A percentile compares a stretch with the other conserved stretches of the same genome.
These are phyloP conservation scores for Hypoxylon perforatum DNA, from an alignment of 495 filamentous ascomycete species.

Conservation along the genomic window DNA sequence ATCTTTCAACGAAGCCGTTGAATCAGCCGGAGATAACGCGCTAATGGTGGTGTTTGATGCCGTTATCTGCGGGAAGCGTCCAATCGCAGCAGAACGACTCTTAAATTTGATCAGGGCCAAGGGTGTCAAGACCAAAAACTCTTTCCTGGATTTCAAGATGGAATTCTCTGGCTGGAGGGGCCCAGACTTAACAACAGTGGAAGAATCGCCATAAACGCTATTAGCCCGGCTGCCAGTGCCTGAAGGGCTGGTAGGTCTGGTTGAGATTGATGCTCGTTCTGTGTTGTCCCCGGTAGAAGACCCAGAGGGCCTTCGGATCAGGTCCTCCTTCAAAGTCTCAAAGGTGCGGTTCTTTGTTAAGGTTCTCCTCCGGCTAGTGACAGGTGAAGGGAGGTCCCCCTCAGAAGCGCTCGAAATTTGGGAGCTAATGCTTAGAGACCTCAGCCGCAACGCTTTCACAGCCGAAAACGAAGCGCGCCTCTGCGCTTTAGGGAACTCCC, in stretches of 20 bases:
- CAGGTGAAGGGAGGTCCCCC: constrained; percentile 22
- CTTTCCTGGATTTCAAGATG: constrained; percentile 85
- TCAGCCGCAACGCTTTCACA: constrained; percentile 42
- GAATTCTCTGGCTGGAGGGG: constrained; percentile 83
- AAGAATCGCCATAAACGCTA: constrained; percentile 35
- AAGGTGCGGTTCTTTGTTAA: constrained; percentile 37
- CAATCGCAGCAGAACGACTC: constrained; percentile 69
- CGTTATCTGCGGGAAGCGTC: constrained; percentile 52
- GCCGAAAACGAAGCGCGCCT: constrained; percentile 42
- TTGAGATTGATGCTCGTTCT: constrained; percentile 40
- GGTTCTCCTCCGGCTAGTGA: constrained; percentile 23
- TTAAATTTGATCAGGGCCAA: constrained; percentile 86
- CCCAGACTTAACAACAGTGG: constrained; percentile 54
- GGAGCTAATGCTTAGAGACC: constrained; percentile 44
- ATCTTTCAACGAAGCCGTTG: constrained; percentile 43
- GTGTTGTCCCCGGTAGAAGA: constrained; percentile 42
- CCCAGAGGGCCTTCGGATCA: constrained; percentile 40
- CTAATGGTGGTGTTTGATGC: constrained; percentile 9
- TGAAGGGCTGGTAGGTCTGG: constrained; percentile 43
- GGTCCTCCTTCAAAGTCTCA: constrained; percentile 32
- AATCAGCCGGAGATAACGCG: constrained; percentile 19
- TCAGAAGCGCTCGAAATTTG: constrained; percentile 43
- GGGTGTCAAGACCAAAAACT: constrained; percentile 92
- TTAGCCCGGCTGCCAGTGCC: constrained; percentile 35
- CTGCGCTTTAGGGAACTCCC: constrained; percentile 30